phyloP scores from a whole-genome alignment of 345 rosid species.

The Syzygium oleosum region DNA sequence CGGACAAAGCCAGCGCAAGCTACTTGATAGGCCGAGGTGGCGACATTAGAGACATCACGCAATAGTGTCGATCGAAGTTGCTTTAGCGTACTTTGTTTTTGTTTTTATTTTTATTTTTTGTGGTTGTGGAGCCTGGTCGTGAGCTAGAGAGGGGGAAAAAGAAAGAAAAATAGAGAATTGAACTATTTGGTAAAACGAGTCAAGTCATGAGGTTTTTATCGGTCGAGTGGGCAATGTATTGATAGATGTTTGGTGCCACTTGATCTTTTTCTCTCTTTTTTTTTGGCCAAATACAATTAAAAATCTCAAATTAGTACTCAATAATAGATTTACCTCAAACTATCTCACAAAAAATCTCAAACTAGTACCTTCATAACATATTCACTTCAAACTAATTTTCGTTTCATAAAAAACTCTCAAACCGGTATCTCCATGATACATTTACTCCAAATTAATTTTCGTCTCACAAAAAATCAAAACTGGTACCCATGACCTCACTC shows the following conservation, averaged over 20 bases:
- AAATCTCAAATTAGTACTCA: background rate
- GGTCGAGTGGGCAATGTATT: background rate
- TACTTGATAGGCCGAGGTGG: background rate
- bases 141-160: background rate
- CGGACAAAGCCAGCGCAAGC: background rate
- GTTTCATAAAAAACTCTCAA: background rate
- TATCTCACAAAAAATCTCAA: background rate
- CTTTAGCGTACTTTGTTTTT: background rate
- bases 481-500: background rate
- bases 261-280: background rate
- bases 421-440: too few relatives aligned
- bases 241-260: background rate
- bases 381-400: background rate
- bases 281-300: background rate
- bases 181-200: background rate
- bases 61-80: background rate
- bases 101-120: too few relatives aligned
- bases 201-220: background rate
- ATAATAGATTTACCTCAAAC: background rate
- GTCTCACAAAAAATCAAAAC: background rate
- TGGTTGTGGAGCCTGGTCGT: background rate
- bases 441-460: background rate
- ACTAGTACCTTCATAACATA: background rate
- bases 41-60: background rate
- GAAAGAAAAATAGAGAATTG: background rate